A percentile compares a stretch with the other conserved stretches of the same genome.
phyloP scores from a whole-genome alignment of 2,329 filamentous ascomycete genomes.

The Coniochaeta sp. region DNA sequence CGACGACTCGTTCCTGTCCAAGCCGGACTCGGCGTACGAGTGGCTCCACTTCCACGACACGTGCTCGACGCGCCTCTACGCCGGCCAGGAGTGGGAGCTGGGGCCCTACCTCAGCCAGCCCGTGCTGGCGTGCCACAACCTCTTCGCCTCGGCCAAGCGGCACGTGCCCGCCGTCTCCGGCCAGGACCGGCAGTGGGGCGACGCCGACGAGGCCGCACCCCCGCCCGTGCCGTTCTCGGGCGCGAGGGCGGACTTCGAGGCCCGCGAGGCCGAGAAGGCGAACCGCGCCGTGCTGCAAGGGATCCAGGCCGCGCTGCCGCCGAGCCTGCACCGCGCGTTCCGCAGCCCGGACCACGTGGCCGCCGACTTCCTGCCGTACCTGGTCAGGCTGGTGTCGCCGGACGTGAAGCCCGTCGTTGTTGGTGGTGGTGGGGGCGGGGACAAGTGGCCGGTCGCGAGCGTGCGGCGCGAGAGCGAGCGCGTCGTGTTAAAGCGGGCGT shows the following conservation, averaged over 20 bases:
- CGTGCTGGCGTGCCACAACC: slow-evolving; percentile 79
- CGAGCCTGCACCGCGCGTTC: slow-evolving; percentile 69
- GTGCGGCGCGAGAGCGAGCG: slow-evolving; percentile 85
- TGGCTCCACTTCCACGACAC: slow-evolving; percentile 93
- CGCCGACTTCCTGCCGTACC: slow-evolving; percentile 76
- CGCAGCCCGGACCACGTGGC: slow-evolving; percentile 71
- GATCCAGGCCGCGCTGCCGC: slow-evolving; percentile 64
- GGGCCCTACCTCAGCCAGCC: slow-evolving; percentile 80
- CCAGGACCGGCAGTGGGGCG: slow-evolving; percentile 38
- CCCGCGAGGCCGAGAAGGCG: slow-evolving; percentile 72
- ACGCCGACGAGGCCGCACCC: slow-evolving; percentile 39
- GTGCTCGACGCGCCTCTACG: slow-evolving; percentile 70
- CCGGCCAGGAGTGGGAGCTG: slow-evolving; percentile 90
- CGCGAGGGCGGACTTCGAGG: slow-evolving; percentile 72
- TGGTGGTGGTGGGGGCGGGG: slow-evolving; percentile 53
- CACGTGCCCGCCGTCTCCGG: slow-evolving; percentile 24
- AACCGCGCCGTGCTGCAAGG: slow-evolving; percentile 67
- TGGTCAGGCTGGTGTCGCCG: slow-evolving; percentile 76
- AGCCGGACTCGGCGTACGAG: slow-evolving; percentile 81
- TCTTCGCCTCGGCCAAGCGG: slow-evolving; percentile 69
- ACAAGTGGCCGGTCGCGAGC: slow-evolving; percentile 56
- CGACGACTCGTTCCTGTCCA: slow-evolving; percentile 84
- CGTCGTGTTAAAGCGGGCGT: slow-evolving; percentile 69
- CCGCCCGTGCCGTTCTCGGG: slow-evolving; percentile 70
- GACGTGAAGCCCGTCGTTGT: slow-evolving; percentile 89